A percentile compares a stretch with the other conserved stretches of the same genome.
phyloP scores from a whole-genome alignment of 2,329 filamentous ascomycete species.

The Penicillium sp. region DNA sequence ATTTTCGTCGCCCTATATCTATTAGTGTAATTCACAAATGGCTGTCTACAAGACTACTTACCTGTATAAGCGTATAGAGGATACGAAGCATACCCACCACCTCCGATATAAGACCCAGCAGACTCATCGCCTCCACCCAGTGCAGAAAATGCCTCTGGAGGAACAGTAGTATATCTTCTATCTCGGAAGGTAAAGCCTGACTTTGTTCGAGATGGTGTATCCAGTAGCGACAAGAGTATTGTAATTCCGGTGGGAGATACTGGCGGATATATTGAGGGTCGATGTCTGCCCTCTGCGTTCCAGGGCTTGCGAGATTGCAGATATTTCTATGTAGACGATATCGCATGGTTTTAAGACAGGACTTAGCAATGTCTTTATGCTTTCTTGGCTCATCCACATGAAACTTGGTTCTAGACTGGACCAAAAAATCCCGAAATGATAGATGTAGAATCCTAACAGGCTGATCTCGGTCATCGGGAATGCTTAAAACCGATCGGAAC shows the following conservation, averaged over 20 bases:
- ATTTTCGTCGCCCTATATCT: neutral
- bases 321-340: constrained; percentile 13
- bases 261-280: constrained; percentile 10
- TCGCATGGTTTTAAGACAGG: constrained; percentile 9
- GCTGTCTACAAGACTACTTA: neutral
- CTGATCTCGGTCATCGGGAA: constrained; percentile 11
- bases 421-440: constrained; percentile 33
- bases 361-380: constrained; percentile 4
- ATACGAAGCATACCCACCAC: constrained; percentile 2
- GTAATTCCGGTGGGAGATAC: constrained; percentile 18
- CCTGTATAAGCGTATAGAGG: neutral
- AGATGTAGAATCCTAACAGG: constrained; percentile 25
- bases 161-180: constrained; percentile 12
- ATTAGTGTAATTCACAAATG: neutral
- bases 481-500: constrained; percentile 17
- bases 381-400: constrained; percentile 25
- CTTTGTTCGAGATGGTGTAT: constrained; percentile 20
- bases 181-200: neutral
- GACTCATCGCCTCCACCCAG: constrained; percentile 28
- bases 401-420: constrained; percentile 22
- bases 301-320: constrained; percentile 11
- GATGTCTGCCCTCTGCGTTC: constrained; percentile 7
- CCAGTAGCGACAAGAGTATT: constrained; percentile 30
- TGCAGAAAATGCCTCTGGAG: constrained; percentile 23
- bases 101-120: constrained; percentile 20